Evolutionary conservation across 179 eudicot species (phyloP).

Genomic region (Patellifolia procumbens): DNA sequence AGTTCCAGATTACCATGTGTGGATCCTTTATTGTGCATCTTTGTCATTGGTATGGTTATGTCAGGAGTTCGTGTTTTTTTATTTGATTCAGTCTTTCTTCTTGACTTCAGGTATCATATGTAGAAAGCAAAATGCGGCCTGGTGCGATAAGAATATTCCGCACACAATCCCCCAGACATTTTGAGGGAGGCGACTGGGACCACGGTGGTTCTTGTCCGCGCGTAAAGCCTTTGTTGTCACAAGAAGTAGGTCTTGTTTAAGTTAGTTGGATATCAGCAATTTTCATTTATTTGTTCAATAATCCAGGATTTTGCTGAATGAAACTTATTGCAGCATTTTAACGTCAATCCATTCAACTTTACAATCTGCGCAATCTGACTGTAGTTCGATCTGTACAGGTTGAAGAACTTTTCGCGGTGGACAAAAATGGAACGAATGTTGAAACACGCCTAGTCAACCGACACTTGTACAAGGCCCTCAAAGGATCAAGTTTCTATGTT

Average conservation of each 20-base stretch:
- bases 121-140: slow-evolving; percentile 56
- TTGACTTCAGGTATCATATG: slow-evolving; percentile 49
- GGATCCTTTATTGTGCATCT: too few species aligned
- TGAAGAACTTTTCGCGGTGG: slow-evolving; percentile 58
- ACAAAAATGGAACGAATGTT: slow-evolving; percentile 77
- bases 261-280: background rate
- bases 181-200: slow-evolving; percentile 98
- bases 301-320: background rate
- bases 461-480: slow-evolving; percentile 63
- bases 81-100: background rate
- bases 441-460: slow-evolving; percentile 73
- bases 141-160: slow-evolving; percentile 58
- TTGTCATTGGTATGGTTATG: background rate
- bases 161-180: slow-evolving; percentile 86
- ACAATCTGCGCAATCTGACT: background rate
- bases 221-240: slow-evolving; percentile 51
- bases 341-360: too few species aligned
- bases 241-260: slow-evolving; percentile 45
- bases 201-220: slow-evolving; percentile 88
- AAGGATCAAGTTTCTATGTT: slow-evolving; percentile 58
- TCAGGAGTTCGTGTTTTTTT: slow-evolving; percentile 2
- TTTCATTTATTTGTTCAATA: background rate
- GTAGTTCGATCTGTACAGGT: slow-evolving; percentile 43
- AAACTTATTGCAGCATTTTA: background rate
- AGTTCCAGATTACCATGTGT: too few species aligned